Conservation (phyloP, 2,329 filamentous ascomycete genomes). For the Phialemoniopsis sp. region DNA sequence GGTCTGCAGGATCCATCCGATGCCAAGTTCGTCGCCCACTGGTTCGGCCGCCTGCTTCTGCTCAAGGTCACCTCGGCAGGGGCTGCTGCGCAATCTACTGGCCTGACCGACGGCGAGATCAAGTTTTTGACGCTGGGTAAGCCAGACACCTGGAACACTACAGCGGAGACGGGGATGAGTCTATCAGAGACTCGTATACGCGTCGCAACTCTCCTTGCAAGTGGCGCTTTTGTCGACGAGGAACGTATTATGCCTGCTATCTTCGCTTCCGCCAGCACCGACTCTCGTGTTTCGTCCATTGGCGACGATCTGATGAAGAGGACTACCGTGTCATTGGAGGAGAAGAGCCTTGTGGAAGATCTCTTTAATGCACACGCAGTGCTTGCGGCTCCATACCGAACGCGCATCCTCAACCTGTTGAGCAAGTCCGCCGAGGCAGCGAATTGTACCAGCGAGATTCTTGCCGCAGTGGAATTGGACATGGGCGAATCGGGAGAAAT, state of each 20-base stretch:
- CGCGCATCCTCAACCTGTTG: constrained; percentile 70
- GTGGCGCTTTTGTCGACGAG: constrained; percentile 77
- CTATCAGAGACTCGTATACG: constrained; percentile 67
- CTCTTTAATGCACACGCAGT: constrained; percentile 72
- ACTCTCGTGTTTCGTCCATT: constrained; percentile 76
- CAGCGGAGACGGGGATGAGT: constrained; percentile 56
- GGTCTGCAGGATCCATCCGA: constrained; percentile 65
- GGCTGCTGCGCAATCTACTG: constrained; percentile 37
- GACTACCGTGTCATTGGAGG: constrained; percentile 70
- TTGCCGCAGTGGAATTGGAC: constrained; percentile 65
- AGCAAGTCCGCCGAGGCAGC: constrained; percentile 74
- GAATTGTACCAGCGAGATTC: constrained; percentile 62
- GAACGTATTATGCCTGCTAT: constrained; percentile 83
- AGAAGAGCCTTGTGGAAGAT: constrained; percentile 53
- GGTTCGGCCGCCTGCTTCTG: constrained; percentile 75
- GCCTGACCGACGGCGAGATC: constrained; percentile 59
- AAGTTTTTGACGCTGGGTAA: constrained; percentile 66
- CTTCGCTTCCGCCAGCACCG: constrained; percentile 77
- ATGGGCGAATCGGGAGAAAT: constrained; percentile 32
- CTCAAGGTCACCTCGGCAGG: constrained; percentile 25
- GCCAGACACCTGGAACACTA: constrained; percentile 64
- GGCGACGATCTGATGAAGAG: constrained; percentile 88
- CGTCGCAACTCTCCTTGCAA: constrained; percentile 69
- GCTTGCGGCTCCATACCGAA: constrained; percentile 69
- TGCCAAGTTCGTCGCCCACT: constrained; percentile 66